Percentiles rank a stretch among this genome's conserved stretches.
Evolutionary conservation across 768 basidiomycete species (phyloP).

Genomic region (Lactarius hatsudake): DNA sequence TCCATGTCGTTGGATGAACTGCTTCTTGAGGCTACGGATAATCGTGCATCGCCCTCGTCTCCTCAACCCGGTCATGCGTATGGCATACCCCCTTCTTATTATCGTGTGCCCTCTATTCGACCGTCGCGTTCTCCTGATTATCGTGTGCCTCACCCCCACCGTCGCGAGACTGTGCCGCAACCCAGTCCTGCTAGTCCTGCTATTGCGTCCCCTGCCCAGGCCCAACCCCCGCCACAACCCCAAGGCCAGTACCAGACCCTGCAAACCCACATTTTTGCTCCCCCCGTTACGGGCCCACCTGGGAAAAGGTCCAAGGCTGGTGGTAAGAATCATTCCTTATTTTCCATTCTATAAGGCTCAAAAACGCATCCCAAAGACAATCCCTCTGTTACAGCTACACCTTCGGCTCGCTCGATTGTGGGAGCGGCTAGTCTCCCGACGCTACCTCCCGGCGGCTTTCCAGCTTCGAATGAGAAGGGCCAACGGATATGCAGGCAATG

Average conservation of each 20-base stretch:
- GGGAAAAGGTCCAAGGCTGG: constrained; percentile 59
- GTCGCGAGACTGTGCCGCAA: constrained; percentile 15
- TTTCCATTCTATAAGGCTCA: neutral
- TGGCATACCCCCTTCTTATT: constrained; percentile 31
- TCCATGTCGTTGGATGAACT: constrained; percentile 46
- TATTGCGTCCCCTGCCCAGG: constrained; percentile 27
- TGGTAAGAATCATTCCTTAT: constrained; percentile 20
- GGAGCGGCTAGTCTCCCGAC: constrained; percentile 29
- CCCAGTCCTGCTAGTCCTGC: constrained; percentile 12
- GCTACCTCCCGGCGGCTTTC: constrained; percentile 35
- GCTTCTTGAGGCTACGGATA: constrained; percentile 44
- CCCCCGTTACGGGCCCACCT: constrained; percentile 70
- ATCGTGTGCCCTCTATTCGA: constrained; percentile 21
- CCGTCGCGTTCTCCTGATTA: constrained; percentile 21
- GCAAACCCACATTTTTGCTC: constrained; percentile 70
- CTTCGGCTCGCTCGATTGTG: constrained; percentile 11
- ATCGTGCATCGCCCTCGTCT: constrained; percentile 31
- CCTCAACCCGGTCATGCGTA: constrained; percentile 32
- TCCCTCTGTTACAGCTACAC: constrained; percentile 11
- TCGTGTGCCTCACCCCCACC: constrained; percentile 13
- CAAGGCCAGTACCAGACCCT: constrained; percentile 44
- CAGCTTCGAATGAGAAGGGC: constrained; percentile 45
- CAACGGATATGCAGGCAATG: constrained; percentile 70
- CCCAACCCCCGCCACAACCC: constrained; percentile 31
- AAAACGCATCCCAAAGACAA: neutral